Base-by-base conservation (phyloP, 345 rosid species). In the Bruguiera gymnorhiza region DNA sequence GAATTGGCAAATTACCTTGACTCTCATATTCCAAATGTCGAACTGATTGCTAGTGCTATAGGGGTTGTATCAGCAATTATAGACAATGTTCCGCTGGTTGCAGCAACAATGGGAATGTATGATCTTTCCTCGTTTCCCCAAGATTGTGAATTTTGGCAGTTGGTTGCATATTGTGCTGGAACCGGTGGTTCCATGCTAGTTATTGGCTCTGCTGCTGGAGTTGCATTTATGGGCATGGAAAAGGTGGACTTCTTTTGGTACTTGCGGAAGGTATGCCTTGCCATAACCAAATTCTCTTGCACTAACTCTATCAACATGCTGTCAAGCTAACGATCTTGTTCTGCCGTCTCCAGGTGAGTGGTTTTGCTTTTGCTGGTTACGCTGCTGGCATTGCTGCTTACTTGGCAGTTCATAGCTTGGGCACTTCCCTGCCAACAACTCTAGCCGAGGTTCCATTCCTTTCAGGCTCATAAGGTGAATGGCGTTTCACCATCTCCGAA, bases 151-250 rank as follows among this genome's bases (percentile, higher is more conserved):
- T 94, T 91, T 69, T 94, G 98, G 98, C 98, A 94, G 86, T 82
- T 94, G 30, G 29, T 91, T 63, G 98, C 98, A n/a, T 94, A 52
- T 73, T 94, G 98, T 46, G 97, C 96, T 3, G 96, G 98, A 46
- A 89, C 97, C 3, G 98, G 98, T 69, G 98, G 98, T 60, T 94
- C 97, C 51, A 56, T 56, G 60, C 60, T 56, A 24, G 60, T 56
- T 21, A 87, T 94, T 37, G 98, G 97, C 46, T 94, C 98, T 21
- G 98, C 98, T 2, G 96, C 97, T 65, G 98, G 98, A 76, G 98
- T 94, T 24, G 98, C 98, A 26, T 87, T 73, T 73, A 94, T 89
- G 98, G 98, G 98, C n/a, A 94, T 91, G 97, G 98, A 94, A 75
- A 89, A 91, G 81, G 86, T 91, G 20, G 95, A 94, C 78, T 94